These are phyloP conservation scores for Spatholobus suberectus DNA, from an alignment of 306 rosid genomes.

Conservation along the genomic window DNA sequence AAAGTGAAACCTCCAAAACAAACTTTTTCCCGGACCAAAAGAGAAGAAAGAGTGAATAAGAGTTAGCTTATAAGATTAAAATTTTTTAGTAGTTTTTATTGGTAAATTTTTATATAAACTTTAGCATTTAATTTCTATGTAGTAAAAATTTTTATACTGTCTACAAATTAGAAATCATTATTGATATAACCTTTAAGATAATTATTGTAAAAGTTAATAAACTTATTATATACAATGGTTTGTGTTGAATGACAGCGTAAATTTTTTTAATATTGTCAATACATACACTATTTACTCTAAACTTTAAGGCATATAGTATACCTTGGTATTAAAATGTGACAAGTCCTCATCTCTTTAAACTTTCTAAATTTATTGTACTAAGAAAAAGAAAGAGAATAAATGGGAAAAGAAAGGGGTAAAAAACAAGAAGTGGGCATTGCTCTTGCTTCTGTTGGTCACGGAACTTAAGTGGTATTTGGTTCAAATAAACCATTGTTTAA, in stretches of 20 bases:
- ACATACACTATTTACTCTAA: neutral
- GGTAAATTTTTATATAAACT: neutral
- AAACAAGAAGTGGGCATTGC: constrained; percentile 26
- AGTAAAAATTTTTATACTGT: no score
- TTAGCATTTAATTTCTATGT: neutral
- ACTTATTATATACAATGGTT: no score
- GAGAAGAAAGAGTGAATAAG: neutral
- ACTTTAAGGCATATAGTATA: neutral
- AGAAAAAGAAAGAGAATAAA: constrained; percentile 5
- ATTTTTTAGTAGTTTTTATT: neutral
- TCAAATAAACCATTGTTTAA: constrained; percentile 33
- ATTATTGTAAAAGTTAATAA: no score
- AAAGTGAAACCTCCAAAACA: constrained; percentile 23
- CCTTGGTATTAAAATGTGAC: neutral
- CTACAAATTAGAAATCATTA: no score
- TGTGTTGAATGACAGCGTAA: no score
- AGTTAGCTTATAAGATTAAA: neutral
- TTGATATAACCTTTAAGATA: no score
- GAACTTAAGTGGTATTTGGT: constrained; percentile 48
- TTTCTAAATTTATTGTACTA: neutral
- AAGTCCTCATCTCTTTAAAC: neutral
- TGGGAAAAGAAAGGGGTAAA: neutral
- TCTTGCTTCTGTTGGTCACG: constrained; percentile 1
- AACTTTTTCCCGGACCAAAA: neutral
- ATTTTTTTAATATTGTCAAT: no score